phyloP scores from a whole-genome alignment of 2,329 filamentous ascomycete species.

The Penicillium glabrum region DNA sequence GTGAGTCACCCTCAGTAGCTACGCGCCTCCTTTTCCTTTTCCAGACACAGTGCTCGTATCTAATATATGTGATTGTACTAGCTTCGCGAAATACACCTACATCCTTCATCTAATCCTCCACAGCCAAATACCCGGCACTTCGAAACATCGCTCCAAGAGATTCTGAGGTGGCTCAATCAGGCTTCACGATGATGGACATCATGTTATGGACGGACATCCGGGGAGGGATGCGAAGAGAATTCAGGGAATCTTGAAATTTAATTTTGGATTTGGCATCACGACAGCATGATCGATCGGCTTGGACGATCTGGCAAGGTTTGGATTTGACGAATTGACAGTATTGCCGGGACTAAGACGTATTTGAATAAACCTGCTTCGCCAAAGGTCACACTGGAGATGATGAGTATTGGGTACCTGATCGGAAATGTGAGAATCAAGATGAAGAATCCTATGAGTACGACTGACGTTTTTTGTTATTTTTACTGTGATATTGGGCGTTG shows the following conservation, averaged over 20 bases:
- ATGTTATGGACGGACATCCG: conserved; percentile 47
- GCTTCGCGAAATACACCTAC: conserved; percentile 30
- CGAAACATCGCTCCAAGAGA: conserved; percentile 40
- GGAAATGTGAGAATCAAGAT: conserved; percentile 34
- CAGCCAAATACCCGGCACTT: conserved; percentile 32
- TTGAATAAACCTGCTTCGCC: conserved; percentile 44
- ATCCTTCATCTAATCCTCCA: conserved; percentile 20
- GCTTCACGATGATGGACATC: conserved; percentile 50
- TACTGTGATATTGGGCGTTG: not conserved
- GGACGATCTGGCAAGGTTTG: conserved; percentile 53
- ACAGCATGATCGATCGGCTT: conserved; percentile 50
- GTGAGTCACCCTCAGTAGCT: conserved; percentile 11
- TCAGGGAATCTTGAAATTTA: conserved; percentile 41
- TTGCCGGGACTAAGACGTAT: conserved; percentile 45
- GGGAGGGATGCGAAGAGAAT: conserved; percentile 48
- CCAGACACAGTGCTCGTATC: conserved; percentile 5
- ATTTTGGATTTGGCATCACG: conserved; percentile 48
- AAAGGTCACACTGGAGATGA: conserved; percentile 44
- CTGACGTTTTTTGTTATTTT: conserved; percentile 39
- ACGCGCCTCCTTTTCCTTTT: conserved; percentile 42
- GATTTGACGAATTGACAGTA: conserved; percentile 38
- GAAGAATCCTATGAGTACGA: conserved; percentile 41
- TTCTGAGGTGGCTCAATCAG: conserved; percentile 30
- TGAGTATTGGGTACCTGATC: conserved; percentile 41
- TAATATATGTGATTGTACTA: conserved; percentile 11